phyloP scores from a whole-genome alignment of 2,329 filamentous ascomycete genomes.

The Trichoderma harzianum region DNA sequence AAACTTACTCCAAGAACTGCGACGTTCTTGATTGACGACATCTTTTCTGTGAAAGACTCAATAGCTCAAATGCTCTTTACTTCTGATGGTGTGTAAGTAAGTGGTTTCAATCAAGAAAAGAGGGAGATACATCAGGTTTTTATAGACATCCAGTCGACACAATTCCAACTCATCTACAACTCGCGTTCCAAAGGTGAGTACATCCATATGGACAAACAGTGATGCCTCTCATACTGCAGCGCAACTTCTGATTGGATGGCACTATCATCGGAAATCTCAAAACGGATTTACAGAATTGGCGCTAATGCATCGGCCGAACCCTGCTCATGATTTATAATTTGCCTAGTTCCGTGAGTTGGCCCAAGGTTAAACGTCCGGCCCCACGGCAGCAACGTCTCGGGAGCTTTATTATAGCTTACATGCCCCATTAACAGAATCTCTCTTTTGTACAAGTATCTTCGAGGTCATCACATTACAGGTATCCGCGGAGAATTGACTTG shows the following conservation, averaged over 20 bases:
- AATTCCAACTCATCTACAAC: too few species aligned
- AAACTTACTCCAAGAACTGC: conserved; percentile 5
- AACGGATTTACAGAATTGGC: not conserved
- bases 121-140: not conserved
- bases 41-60: not conserved
- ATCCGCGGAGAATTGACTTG: not conserved
- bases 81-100: not conserved
- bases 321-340: conserved; percentile 9
- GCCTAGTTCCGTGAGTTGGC: not conserved
- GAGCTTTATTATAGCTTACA: not conserved
- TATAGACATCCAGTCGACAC: not conserved
- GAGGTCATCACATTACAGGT: not conserved
- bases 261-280: not conserved
- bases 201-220: not conserved
- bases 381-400: not conserved
- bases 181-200: not conserved
- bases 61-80: not conserved
- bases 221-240: not conserved
- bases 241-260: not conserved
- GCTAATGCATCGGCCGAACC: conserved; percentile 16
- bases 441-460: not conserved
- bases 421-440: not conserved
- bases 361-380: not conserved
- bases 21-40: not conserved
- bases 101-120: not conserved